phyloP scores from a whole-genome alignment of 768 basidiomycete genomes.

The Galerina sulciceps region DNA sequence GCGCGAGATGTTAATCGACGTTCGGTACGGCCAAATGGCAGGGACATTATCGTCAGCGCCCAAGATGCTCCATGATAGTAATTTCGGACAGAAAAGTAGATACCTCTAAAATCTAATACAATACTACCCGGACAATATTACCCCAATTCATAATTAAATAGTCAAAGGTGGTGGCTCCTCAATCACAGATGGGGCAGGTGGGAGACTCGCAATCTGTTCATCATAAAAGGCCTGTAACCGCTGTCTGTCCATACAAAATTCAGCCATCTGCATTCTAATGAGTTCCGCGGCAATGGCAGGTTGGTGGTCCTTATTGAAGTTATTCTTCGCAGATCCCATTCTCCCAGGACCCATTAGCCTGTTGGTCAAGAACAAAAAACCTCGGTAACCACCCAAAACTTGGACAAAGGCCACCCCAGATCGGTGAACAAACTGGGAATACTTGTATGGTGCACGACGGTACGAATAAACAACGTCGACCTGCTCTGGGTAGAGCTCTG shows the following conservation, averaged over 20 bases:
- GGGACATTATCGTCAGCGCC: slow-evolving; percentile 71
- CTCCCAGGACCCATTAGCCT: slow-evolving; percentile 77
- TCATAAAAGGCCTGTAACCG: slow-evolving; percentile 72
- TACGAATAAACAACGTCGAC: slow-evolving; percentile 92
- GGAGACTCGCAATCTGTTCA: slow-evolving; percentile 61
- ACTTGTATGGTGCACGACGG: slow-evolving; percentile 72
- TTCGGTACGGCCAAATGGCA: slow-evolving; percentile 72
- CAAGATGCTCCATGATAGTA: slow-evolving; percentile 54
- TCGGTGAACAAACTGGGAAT: slow-evolving; percentile 93
- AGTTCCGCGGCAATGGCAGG: slow-evolving; percentile 64
- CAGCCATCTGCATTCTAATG: slow-evolving; percentile 60
- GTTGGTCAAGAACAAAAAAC: slow-evolving; percentile 91
- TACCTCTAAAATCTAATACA: not conserved
- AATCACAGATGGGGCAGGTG: slow-evolving; percentile 33
- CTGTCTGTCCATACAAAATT: slow-evolving; percentile 66
- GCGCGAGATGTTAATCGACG: slow-evolving; percentile 62
- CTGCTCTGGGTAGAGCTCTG: slow-evolving; percentile 73
- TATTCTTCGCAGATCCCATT: slow-evolving; percentile 56
- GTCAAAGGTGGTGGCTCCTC: slow-evolving; percentile 62
- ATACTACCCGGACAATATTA: not conserved
- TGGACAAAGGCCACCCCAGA: slow-evolving; percentile 91
- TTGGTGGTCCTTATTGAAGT: slow-evolving; percentile 57
- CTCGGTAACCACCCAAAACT: slow-evolving; percentile 76
- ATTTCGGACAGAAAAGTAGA: slow-evolving; percentile 10
- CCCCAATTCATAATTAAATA: slow-evolving; percentile 31